A percentile compares a stretch with the other conserved stretches of the same genome.
Evolutionary conservation across 2,329 filamentous ascomycete genomes (phyloP).

Genomic region (Nemania serpens): DNA sequence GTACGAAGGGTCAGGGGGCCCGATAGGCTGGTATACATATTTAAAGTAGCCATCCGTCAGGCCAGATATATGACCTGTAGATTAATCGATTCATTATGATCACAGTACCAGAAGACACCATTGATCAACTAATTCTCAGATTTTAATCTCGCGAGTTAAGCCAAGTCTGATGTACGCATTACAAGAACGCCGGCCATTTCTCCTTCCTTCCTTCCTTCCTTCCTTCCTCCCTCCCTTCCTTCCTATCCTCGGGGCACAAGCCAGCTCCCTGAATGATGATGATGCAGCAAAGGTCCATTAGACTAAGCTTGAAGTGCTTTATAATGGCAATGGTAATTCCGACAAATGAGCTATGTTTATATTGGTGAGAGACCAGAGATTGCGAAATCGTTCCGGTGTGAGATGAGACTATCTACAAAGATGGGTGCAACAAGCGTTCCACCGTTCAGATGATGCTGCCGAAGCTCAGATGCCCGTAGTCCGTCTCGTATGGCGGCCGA

Average conservation of each 20-base stretch:
- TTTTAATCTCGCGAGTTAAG: not conserved
- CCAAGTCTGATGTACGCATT: slow-evolving; percentile 12
- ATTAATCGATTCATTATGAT: not conserved
- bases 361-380: not conserved
- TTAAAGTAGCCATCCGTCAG: too few relatives aligned
- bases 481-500: not conserved
- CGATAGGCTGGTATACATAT: not conserved
- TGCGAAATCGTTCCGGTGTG: too few relatives aligned
- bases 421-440: not conserved
- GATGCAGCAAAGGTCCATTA: not conserved
- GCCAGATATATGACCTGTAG: too few relatives aligned
- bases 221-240: slow-evolving; percentile 6
- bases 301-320: not conserved
- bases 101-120: not conserved
- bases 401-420: not conserved
- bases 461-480: not conserved
- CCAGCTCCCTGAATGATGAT: not conserved
- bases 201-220: slow-evolving; percentile 7
- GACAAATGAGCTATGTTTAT: slow-evolving; percentile 8
- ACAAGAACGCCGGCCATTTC: slow-evolving; percentile 15
- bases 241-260: slow-evolving; percentile 1
- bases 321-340: not conserved
- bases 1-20: not conserved
- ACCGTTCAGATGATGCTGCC: not conserved
- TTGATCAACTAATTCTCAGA: not conserved